A percentile compares a stretch with the other conserved stretches of the same genome.
Evolutionary conservation across 192 early-diverging fungal species (phyloP).

Genomic region (Funneliformis mosseae): DNA sequence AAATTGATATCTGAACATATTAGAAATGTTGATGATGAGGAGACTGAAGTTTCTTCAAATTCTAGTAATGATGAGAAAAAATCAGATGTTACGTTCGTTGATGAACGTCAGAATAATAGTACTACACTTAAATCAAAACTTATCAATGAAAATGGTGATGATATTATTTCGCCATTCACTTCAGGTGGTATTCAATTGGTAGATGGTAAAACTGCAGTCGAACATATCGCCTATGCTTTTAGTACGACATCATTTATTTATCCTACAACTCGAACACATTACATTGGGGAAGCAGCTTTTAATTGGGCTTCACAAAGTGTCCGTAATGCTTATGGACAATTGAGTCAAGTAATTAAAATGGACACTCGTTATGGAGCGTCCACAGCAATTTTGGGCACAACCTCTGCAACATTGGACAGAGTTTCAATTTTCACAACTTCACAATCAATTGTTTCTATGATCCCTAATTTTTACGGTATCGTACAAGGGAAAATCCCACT

Average conservation of each 20-base stretch:
- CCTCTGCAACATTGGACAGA: constrained; percentile 37
- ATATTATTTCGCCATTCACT: neutral
- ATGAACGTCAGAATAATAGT: neutral
- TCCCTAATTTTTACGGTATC: constrained; percentile 80
- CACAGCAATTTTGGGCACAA: constrained; percentile 75
- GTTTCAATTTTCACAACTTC: constrained; percentile 70
- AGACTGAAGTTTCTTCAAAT: constrained; percentile 4
- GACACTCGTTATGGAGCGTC: constrained; percentile 80
- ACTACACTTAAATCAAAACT: constrained; percentile 15
- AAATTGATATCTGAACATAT: constrained; percentile 50
- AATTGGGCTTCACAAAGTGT: constrained; percentile 68
- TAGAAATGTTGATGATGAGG: constrained; percentile 41
- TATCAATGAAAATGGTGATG: neutral
- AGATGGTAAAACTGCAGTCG: constrained; percentile 66
- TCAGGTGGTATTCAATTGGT: constrained; percentile 39
- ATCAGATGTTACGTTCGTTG: constrained; percentile 7
- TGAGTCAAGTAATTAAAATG: constrained; percentile 73
- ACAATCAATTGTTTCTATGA: constrained; percentile 76
- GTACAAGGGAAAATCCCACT: constrained; percentile 60
- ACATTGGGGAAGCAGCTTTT: constrained; percentile 64
- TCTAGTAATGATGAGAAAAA: constrained; percentile 6
- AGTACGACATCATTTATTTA: constrained; percentile 86
- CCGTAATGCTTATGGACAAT: constrained; percentile 70
- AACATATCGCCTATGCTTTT: constrained; percentile 77
- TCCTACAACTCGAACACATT: constrained; percentile 61